Evolutionary conservation across 2,329 filamentous ascomycete species (phyloP).

Genomic region (Calycina marina): DNA sequence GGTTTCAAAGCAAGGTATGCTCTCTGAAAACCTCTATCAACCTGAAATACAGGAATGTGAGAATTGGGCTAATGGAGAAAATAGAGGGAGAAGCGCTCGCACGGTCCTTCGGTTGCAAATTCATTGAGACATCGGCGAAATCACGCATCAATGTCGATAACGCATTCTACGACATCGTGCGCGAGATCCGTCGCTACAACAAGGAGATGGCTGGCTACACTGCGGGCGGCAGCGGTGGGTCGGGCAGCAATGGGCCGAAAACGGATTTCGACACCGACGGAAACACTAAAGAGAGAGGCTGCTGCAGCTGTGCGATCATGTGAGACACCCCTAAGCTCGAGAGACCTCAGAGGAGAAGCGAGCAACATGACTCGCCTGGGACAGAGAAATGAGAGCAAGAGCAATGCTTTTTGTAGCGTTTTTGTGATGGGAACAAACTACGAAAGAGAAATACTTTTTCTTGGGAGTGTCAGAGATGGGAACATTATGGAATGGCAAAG

Average conservation of each 20-base stretch:
- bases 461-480: too few species aligned
- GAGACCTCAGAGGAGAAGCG: too few species aligned
- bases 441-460: too few species aligned
- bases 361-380: too few species aligned
- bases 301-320: constrained; percentile 83
- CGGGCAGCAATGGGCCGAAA: constrained; percentile 41
- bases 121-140: constrained; percentile 98
- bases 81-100: constrained; percentile 83
- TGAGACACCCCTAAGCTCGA: too few species aligned
- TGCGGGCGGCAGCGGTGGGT: constrained; percentile 47
- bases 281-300: constrained; percentile 49
- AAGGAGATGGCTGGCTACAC: constrained; percentile 90
- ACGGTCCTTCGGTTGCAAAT: constrained; percentile 84
- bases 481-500: too few species aligned
- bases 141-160: constrained; percentile 97
- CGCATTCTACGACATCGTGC: constrained; percentile 95
- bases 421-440: too few species aligned
- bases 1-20: constrained; percentile 79
- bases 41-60: too few species aligned
- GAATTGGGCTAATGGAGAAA: too few species aligned
- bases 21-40: constrained; percentile 3
- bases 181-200: constrained; percentile 96
- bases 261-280: constrained; percentile 67
- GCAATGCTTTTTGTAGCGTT: too few species aligned
- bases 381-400: too few species aligned